Conservation (phyloP, 306 rosid species). For the Morella rubra region DNA sequence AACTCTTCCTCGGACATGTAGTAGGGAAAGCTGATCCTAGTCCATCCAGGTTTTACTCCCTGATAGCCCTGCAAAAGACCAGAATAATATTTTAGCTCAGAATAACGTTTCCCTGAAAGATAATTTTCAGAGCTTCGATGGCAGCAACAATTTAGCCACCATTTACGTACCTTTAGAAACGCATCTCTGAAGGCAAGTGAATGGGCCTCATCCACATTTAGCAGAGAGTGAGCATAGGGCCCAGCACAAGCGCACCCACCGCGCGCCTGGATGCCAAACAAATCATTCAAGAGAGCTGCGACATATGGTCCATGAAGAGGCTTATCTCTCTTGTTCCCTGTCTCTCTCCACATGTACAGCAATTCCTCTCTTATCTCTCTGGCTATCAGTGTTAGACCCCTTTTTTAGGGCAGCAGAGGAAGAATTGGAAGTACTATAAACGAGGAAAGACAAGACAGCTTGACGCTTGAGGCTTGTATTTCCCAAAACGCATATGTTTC, state of each 20-base stretch:
- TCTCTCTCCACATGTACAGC: constrained; percentile 62
- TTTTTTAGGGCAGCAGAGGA: neutral
- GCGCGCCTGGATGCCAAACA: constrained; percentile 83
- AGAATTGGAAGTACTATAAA: constrained; percentile 55
- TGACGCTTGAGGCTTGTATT: constrained; percentile 56
- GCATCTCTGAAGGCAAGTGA: constrained; percentile 67
- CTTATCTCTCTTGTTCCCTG: constrained; percentile 49
- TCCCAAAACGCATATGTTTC: constrained; percentile 61
- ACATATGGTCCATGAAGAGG: constrained; percentile 83
- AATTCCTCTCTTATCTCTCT: constrained; percentile 13
- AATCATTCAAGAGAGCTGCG: constrained; percentile 68
- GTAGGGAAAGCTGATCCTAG: constrained; percentile 85
- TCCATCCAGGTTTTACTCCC: constrained; percentile 92
- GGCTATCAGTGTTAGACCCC: neutral
- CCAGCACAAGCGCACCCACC: constrained; percentile 97
- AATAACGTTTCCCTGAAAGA: too few relatives aligned
- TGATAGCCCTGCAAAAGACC: constrained; percentile 49
- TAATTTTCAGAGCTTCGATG: too few relatives aligned
- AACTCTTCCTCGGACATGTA: constrained; percentile 70
- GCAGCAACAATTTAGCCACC: neutral
- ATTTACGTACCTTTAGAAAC: constrained; percentile 47
- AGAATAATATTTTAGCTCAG: neutral
- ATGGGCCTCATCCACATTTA: constrained; percentile 42
- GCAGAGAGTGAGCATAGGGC: constrained; percentile 77
- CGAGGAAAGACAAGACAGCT: constrained; percentile 67